Conservation (phyloP, 768 basidiomycete genomes). For the Trametes villosa region DNA sequence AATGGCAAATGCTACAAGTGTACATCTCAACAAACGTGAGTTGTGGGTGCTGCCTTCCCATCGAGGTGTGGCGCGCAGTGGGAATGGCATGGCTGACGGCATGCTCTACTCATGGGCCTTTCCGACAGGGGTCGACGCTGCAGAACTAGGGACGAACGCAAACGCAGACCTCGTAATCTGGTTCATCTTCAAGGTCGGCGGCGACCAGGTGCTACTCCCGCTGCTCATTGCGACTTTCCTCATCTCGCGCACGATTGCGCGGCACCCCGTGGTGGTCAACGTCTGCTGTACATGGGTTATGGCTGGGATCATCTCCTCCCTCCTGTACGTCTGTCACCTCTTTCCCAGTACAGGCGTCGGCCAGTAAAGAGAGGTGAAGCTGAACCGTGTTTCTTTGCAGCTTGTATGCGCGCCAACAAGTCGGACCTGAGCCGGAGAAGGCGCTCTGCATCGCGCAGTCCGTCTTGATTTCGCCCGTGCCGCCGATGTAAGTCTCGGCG, state of each 20-base stretch:
- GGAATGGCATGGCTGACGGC: too few relatives aligned
- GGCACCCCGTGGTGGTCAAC: conserved; percentile 51
- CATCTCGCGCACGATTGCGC: conserved; percentile 40
- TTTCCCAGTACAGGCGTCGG: neutral
- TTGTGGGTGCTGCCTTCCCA: too few relatives aligned
- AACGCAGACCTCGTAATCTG: conserved; percentile 41
- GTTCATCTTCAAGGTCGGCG: conserved; percentile 51
- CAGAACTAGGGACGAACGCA: conserved; percentile 31
- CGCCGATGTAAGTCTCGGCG: conserved; percentile 24
- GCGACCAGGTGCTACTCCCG: conserved; percentile 49
- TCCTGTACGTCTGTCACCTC: conserved; percentile 55
- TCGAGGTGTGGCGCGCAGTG: too few relatives aligned
- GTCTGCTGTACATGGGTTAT: conserved; percentile 53
- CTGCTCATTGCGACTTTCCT: conserved; percentile 50
- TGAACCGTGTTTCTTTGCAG: conserved; percentile 14
- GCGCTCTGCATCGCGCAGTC: conserved; percentile 50
- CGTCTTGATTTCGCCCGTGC: conserved; percentile 37
- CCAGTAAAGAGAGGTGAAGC: neutral
- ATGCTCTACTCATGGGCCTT: neutral
- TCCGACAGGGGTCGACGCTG: conserved; percentile 28
- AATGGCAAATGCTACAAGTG: too few relatives aligned
- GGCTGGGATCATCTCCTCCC: conserved; percentile 45
- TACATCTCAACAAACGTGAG: neutral
- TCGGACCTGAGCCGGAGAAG: conserved; percentile 40
- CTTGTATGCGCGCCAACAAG: conserved; percentile 46